Evolutionary conservation across 2,329 filamentous ascomycete species (phyloP).

Genomic region (Chaetomium sp.): DNA sequence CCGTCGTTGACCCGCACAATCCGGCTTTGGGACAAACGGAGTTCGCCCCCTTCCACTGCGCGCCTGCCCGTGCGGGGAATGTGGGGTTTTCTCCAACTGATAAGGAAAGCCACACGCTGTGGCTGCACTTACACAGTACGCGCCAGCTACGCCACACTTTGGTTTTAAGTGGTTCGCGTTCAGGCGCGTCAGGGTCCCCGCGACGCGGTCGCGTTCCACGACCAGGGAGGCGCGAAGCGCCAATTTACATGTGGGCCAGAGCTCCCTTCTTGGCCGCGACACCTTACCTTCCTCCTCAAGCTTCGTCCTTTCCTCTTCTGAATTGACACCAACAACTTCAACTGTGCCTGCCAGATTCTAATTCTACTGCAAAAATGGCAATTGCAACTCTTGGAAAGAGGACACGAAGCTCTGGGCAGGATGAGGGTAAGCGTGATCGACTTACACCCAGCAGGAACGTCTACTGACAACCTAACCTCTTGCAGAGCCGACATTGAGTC

Average conservation of each 20-base stretch:
- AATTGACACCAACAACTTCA: conserved; percentile 25
- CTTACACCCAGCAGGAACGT: conserved; percentile 10
- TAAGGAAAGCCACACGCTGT: neutral
- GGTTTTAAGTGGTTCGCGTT: conserved; percentile 33
- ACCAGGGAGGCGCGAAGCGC: conserved; percentile 21
- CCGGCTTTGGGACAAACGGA: conserved; percentile 27
- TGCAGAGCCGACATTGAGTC: conserved; percentile 30
- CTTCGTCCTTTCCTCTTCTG: conserved; percentile 23
- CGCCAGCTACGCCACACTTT: neutral
- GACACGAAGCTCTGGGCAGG: conserved; percentile 34
- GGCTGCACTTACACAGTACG: conserved; percentile 7
- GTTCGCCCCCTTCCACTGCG: conserved; percentile 35
- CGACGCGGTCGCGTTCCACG: conserved; percentile 32
- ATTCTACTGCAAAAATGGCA: conserved; percentile 31
- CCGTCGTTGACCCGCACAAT: neutral
- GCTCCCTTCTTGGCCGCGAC: conserved; percentile 22
- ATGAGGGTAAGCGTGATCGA: conserved; percentile 26
- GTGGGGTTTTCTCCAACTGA: conserved; percentile 17
- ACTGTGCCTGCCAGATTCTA: conserved; percentile 15
- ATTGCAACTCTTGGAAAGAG: conserved; percentile 40
- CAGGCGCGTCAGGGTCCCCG: conserved; percentile 28
- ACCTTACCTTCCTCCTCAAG: conserved; percentile 27
- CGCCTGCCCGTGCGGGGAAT: neutral
- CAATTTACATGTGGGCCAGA: conserved; percentile 20
- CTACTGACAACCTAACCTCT: conserved; percentile 19